Percentiles rank a stretch among this genome's conserved stretches.
Evolutionary conservation across 306 rosid species (phyloP).

Genomic region (Ormosia emarginata): DNA sequence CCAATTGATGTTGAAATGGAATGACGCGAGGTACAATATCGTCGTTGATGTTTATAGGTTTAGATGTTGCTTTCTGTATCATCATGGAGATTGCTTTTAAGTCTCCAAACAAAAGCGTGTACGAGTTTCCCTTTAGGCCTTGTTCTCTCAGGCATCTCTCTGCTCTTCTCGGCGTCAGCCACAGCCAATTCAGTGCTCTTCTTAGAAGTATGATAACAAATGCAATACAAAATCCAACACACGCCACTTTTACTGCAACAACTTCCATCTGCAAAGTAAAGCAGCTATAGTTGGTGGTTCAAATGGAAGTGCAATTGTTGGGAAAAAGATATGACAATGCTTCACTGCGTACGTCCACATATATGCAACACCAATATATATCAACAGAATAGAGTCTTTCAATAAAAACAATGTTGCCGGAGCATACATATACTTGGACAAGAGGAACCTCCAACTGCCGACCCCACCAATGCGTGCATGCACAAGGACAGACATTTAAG

Average conservation of each 20-base stretch:
- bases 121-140: constrained; percentile 22
- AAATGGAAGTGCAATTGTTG: background rate
- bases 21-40: background rate
- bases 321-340: too few species aligned
- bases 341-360: too few species aligned
- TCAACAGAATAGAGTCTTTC: too few species aligned
- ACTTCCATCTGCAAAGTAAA: background rate
- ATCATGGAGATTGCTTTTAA: background rate
- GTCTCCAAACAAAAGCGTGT: constrained; percentile 19
- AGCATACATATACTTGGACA: background rate
- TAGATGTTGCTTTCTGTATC: background rate
- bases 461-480: background rate
- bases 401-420: background rate
- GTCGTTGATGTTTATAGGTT: background rate
- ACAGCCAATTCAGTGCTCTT: background rate
- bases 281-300: background rate
- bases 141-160: constrained; percentile 23
- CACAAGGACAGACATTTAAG: too few species aligned
- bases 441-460: background rate
- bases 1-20: background rate
- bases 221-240: background rate
- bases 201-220: background rate
- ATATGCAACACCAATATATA: too few species aligned
- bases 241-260: background rate
- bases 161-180: background rate